phyloP scores from a whole-genome alignment of 2,329 filamentous ascomycete genomes.

The Colletotrichum gloeosporioides region DNA sequence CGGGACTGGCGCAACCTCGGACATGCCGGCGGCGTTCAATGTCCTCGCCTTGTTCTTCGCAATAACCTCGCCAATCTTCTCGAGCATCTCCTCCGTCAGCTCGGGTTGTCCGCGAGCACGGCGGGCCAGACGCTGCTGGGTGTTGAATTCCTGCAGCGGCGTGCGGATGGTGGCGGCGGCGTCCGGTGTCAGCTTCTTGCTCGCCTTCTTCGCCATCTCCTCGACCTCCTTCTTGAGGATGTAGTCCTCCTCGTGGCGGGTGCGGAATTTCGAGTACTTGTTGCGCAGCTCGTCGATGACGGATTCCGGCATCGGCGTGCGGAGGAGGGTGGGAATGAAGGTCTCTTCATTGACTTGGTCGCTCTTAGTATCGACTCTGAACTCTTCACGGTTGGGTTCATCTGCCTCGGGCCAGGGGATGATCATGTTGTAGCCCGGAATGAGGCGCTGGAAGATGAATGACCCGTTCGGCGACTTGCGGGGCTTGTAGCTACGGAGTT shows the following conservation, averaged over 20 bases:
- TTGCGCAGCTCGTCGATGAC: slow-evolving; percentile 87
- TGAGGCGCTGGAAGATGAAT: slow-evolving; percentile 57
- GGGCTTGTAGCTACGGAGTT: slow-evolving; percentile 59
- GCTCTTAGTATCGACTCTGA: slow-evolving; percentile 74
- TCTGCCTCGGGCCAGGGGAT: slow-evolving; percentile 75
- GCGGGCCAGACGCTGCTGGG: slow-evolving; percentile 56
- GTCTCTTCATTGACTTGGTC: slow-evolving; percentile 76
- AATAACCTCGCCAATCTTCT: slow-evolving; percentile 67
- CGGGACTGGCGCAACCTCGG: slow-evolving; percentile 28
- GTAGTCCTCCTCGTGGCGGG: slow-evolving; percentile 78
- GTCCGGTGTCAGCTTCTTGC: slow-evolving; percentile 64
- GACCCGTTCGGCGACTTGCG: slow-evolving; percentile 45
- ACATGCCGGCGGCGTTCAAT: slow-evolving; percentile 42
- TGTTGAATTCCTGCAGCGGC: slow-evolving; percentile 65
- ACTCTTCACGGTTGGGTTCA: slow-evolving; percentile 56
- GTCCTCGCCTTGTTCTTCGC: slow-evolving; percentile 54
- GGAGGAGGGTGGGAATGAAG: slow-evolving; percentile 79
- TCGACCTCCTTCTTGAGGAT: slow-evolving; percentile 67
- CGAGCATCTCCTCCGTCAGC: slow-evolving; percentile 64
- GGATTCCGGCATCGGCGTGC: slow-evolving; percentile 77
- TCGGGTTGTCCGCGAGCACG: slow-evolving; percentile 59
- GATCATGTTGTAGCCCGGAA: slow-evolving; percentile 73
- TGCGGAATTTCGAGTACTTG: slow-evolving; percentile 82
- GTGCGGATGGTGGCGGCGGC: slow-evolving; percentile 51
- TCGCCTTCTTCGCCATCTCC: slow-evolving; percentile 52